Percentiles rank a stretch among this genome's conserved stretches.
Conservation (phyloP, 306 rosid genomes). For the Cucumis cinereus region DNA sequence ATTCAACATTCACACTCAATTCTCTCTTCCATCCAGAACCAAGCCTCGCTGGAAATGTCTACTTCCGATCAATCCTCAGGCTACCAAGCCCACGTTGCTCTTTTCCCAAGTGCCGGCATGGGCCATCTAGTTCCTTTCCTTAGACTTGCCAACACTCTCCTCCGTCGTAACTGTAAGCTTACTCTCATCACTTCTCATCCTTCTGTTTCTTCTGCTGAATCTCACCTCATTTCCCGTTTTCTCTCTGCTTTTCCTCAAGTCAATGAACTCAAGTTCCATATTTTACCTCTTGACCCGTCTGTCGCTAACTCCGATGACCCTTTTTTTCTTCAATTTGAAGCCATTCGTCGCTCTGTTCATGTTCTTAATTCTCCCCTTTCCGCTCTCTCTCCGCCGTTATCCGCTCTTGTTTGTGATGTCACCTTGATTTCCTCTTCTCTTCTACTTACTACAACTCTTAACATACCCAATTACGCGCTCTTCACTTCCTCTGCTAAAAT, state of each 20-base stretch:
- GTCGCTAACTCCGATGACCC: conserved; percentile 24
- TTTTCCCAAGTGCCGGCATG: conserved; percentile 48
- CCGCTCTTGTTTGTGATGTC: conserved; percentile 33
- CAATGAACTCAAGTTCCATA: conserved; percentile 5
- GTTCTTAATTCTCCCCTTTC: conserved; percentile 31
- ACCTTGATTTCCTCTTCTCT: conserved; percentile 23
- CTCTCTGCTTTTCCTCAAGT: conserved; percentile 29
- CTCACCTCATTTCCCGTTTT: conserved; percentile 30
- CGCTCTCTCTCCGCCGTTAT: conserved; percentile 32
- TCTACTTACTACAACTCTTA: conserved; percentile 7
- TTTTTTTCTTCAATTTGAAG: conserved; percentile 20
- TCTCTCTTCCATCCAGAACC: neutral
- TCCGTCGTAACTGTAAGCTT: conserved; percentile 20
- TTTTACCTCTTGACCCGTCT: conserved; percentile 11
- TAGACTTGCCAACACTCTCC: conserved; percentile 23
- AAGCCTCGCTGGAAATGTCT: neutral
- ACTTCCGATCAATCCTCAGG: neutral
- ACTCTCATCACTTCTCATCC: conserved; percentile 39
- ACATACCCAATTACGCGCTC: conserved; percentile 27
- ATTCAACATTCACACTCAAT: neutral
- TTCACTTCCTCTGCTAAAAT: conserved; percentile 32
- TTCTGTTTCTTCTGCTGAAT: conserved; percentile 30
- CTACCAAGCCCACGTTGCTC: conserved; percentile 25
- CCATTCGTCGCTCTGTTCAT: conserved; percentile 28
- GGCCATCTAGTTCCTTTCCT: conserved; percentile 45